Evolutionary conservation across 2,329 filamentous ascomycete genomes (phyloP).

Genomic region (Penicillium decumbens): DNA sequence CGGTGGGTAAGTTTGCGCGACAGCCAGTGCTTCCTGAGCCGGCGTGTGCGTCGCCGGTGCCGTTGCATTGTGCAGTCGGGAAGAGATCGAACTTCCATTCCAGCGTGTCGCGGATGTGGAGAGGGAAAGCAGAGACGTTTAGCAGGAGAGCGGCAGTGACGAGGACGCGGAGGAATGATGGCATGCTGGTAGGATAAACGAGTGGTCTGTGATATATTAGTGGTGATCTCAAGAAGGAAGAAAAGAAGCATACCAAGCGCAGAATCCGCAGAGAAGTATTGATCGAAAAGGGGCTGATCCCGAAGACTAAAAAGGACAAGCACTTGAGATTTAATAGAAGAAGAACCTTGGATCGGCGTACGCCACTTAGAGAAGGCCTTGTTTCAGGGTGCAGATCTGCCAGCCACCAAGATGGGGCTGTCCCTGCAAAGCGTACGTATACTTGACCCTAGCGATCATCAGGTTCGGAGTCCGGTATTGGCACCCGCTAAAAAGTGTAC

Average conservation of each 20-base stretch:
- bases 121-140: conserved; percentile 16
- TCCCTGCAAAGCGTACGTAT: not conserved
- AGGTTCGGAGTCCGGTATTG: not conserved
- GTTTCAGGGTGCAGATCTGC: not conserved
- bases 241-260: not conserved
- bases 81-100: conserved; percentile 24
- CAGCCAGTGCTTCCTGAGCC: conserved; percentile 23
- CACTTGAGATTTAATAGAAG: not conserved
- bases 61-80: conserved; percentile 16
- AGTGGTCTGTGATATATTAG: not conserved
- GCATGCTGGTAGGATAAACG: not conserved
- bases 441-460: not conserved
- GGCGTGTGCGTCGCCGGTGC: conserved; percentile 12
- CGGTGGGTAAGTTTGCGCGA: conserved; percentile 18
- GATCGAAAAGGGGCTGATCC: not conserved
- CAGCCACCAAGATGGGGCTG: not conserved
- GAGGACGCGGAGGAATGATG: not conserved
- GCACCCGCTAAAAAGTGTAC: not conserved
- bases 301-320: not conserved
- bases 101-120: conserved; percentile 11
- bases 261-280: no score
- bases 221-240: not conserved
- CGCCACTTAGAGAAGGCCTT: not conserved
- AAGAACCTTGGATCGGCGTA: not conserved
- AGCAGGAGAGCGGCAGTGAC: conserved; percentile 3